Conservation (phyloP, 106 monocot species). For the Acorus gramineus region DNA sequence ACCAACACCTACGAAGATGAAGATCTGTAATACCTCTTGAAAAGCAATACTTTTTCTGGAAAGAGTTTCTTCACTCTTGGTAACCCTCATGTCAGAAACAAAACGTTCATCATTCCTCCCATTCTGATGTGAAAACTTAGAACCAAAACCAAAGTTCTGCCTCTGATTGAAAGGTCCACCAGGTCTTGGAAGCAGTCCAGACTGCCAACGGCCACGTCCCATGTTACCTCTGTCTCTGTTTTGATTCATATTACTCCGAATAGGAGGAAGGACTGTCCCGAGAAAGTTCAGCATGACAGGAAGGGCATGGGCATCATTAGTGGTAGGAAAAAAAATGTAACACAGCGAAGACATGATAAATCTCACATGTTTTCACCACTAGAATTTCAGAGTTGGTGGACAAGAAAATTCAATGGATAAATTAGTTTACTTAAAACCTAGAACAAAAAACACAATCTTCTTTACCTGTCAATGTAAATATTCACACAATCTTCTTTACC, state of each 20-base stretch:
- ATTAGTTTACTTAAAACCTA: no score
- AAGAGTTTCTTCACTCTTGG: slow-evolving; percentile 95
- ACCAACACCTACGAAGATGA: neutral
- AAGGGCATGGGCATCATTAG: no score
- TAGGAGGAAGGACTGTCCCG: slow-evolving; percentile 47
- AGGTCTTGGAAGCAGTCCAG: slow-evolving; percentile 75
- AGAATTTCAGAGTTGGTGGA: no score
- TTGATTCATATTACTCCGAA: slow-evolving; percentile 44
- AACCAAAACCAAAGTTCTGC: slow-evolving; percentile 62
- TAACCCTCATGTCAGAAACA: slow-evolving; percentile 85
- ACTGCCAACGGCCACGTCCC: slow-evolving; percentile 66
- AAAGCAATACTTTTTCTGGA: slow-evolving; percentile 75
- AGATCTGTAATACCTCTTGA: slow-evolving; percentile 61
- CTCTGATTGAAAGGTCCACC: slow-evolving; percentile 48
- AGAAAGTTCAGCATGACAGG: no score
- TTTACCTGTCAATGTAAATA: no score
- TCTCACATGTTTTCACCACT: no score
- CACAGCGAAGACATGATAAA: neutral
- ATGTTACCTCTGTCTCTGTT: slow-evolving; percentile 37
- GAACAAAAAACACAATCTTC: no score
- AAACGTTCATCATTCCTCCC: slow-evolving; percentile 81
- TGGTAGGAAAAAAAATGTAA: neutral
- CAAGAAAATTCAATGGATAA: no score
- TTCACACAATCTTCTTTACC: no score
- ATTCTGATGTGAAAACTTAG: slow-evolving; percentile 63